These are phyloP conservation scores for Botryobasidium botryosum DNA, from an alignment of 768 basidiomycete species.

Conservation along the genomic window DNA sequence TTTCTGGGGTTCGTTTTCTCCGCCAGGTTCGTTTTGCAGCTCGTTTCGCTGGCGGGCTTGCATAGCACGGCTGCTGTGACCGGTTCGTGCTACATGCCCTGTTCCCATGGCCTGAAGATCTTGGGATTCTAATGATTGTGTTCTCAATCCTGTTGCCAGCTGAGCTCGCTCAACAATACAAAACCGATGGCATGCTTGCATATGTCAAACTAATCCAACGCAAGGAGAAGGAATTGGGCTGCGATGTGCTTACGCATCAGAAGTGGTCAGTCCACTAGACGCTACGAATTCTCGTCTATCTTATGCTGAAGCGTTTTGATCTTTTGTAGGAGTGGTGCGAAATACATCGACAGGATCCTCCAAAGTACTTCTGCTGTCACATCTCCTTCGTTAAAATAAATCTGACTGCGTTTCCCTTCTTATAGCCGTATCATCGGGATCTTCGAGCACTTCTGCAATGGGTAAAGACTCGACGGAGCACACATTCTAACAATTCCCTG, in stretches of 20 bases:
- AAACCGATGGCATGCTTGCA: conserved; percentile 81
- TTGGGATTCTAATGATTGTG: too few species aligned
- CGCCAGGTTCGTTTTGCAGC: conserved; percentile 67
- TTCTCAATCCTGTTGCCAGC: conserved; percentile 25
- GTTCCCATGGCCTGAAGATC: background rate
- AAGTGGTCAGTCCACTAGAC: conserved; percentile 46
- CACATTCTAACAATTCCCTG: conserved; percentile 33
- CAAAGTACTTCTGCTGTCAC: conserved; percentile 25
- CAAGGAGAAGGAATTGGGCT: conserved; percentile 76
- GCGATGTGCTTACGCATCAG: conserved; percentile 85
- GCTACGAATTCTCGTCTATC: background rate
- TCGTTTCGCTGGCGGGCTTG: conserved; percentile 80
- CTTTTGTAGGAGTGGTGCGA: conserved; percentile 61
- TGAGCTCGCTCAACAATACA: conserved; percentile 63
- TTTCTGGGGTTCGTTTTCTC: background rate
- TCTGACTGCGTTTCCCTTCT: background rate
- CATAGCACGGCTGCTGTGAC: conserved; percentile 69
- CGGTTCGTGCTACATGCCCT: conserved; percentile 28
- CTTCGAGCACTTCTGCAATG: conserved; percentile 67
- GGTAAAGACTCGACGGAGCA: conserved; percentile 87
- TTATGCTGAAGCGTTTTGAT: background rate
- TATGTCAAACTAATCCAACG: conserved; percentile 79
- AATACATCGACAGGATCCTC: conserved; percentile 77
- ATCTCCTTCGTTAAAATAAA: background rate
- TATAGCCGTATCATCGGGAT: conserved; percentile 59